These are phyloP conservation scores for Colletotrichum paranaense DNA, from an alignment of 2,329 filamentous ascomycete species.

Conservation along the genomic window DNA sequence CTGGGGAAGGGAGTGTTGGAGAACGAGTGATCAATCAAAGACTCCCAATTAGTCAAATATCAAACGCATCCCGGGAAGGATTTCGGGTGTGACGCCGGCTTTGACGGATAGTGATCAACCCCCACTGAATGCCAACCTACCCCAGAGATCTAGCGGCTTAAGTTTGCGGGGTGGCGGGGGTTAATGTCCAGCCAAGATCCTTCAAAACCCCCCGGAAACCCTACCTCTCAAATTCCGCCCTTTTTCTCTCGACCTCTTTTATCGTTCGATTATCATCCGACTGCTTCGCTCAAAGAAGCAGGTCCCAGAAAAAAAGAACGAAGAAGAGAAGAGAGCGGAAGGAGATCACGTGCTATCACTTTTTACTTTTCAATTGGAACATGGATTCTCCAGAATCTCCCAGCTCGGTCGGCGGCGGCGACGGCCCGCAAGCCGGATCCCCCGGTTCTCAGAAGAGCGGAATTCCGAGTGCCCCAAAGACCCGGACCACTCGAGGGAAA, in stretches of 20 bases:
- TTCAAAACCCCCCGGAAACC: background rate
- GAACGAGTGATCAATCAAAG: background rate
- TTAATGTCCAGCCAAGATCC: background rate
- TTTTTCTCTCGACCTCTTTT: background rate
- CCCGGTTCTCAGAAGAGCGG: background rate
- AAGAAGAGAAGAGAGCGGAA: background rate
- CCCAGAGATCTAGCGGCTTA: background rate
- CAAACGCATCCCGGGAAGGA: background rate
- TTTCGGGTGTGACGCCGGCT: background rate
- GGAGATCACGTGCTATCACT: too few species aligned
- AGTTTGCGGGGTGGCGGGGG: background rate
- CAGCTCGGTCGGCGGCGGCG: background rate
- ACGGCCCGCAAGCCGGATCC: background rate
- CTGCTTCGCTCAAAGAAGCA: background rate
- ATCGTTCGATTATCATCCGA: background rate
- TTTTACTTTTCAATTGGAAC: background rate
- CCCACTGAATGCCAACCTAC: background rate
- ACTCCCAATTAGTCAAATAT: background rate
- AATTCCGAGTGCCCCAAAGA: conserved; percentile 1
- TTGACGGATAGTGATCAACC: background rate
- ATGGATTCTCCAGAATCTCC: conserved; percentile 23
- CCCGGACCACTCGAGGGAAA: conserved; percentile 22
- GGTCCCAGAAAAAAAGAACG: background rate
- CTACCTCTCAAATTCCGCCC: background rate
- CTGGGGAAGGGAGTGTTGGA: background rate